These are phyloP conservation scores for Diaporthe amygdali DNA, from an alignment of 2,329 filamentous ascomycete species.

Conservation along the genomic window DNA sequence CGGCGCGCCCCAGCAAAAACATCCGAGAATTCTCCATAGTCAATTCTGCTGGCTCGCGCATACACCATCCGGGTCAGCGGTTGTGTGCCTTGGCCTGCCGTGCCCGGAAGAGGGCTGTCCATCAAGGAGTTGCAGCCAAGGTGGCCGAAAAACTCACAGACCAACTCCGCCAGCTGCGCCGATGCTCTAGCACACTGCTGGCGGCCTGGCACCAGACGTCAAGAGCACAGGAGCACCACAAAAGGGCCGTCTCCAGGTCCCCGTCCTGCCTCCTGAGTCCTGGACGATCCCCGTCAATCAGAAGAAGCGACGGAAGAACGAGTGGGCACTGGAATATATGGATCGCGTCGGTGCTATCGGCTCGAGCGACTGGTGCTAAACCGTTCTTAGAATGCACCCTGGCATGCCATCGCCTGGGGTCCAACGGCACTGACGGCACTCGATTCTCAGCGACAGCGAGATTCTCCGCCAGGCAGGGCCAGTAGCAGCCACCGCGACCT, in stretches of 20 bases:
- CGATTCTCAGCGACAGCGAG: slow-evolving; percentile 13
- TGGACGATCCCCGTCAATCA: slow-evolving; percentile 18
- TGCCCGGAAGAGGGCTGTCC: background rate
- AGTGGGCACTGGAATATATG: slow-evolving; percentile 1
- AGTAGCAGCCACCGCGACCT: background rate
- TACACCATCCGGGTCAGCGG: background rate
- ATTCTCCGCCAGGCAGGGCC: background rate
- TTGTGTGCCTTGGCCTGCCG: background rate
- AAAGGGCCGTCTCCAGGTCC: slow-evolving; percentile 20
- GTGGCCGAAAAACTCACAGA: slow-evolving; percentile 1
- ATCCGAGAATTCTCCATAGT: slow-evolving; percentile 16
- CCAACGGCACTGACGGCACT: slow-evolving; percentile 18
- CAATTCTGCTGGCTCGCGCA: background rate
- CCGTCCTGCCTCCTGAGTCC: slow-evolving; percentile 11
- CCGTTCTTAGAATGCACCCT: slow-evolving; percentile 1
- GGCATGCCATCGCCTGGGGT: slow-evolving; percentile 12
- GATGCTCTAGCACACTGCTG: background rate
- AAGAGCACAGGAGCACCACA: slow-evolving; percentile 6
- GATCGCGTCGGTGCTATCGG: slow-evolving; percentile 20
- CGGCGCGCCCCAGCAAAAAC: background rate
- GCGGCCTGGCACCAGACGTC: background rate
- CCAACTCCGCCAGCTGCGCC: background rate
- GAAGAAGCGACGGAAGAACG: slow-evolving; percentile 3
- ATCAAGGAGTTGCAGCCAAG: background rate
- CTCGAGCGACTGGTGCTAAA: slow-evolving; percentile 9